Base-by-base conservation (phyloP, 176 grass and related monocot genomes). In the Oryza australiensis region DNA sequence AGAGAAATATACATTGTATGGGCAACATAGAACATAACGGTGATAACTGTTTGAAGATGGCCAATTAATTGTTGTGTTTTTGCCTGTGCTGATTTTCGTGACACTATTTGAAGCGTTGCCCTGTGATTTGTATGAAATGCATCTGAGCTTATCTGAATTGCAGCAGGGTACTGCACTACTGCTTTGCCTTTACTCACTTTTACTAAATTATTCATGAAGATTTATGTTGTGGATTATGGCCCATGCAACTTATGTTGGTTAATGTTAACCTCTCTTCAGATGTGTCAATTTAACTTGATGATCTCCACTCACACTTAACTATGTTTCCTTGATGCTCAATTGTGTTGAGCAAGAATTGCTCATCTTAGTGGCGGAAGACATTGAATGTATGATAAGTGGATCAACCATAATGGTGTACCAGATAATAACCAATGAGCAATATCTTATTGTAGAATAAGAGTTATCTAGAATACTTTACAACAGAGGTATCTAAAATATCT, bases 181-280 rank as follows among this genome's bases (percentile, higher is more conserved):
- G 41, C 51, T 64, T 68, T 34, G 12, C 45, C 42, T 55, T 57
- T 57, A 57, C n/a, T 23, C 8, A n/a, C 33, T 73, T 48, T 15
- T n/a, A 71, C 65, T 45, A 37, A 26, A 24, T 80, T 20, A 46
- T 35, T 23, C 38, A 16, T 49, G 26, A 7, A n/a, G 28, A 65
- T 34, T 73, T 71, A 7, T 15, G 3, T 24, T 12, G 12, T 22
- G 28, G 16, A 20, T 35, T 68, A 5, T 57, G 26, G 16, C 48
- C 26, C 18, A 22, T 70, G 27, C 53, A 78, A 70, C 27, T 85
- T 83, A 49, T 85, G 28, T 64, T 34, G 24, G 32, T 70, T 38
- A 48, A 45, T 37, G 78, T 60, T 60, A 41, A 81, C 32, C 23
- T 59, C 33, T 71, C 48, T 22, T 14, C 79, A 29, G 32, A 71